phyloP scores from a whole-genome alignment of 148 eudicot species.

The Fagopyrum homotropicum region DNA sequence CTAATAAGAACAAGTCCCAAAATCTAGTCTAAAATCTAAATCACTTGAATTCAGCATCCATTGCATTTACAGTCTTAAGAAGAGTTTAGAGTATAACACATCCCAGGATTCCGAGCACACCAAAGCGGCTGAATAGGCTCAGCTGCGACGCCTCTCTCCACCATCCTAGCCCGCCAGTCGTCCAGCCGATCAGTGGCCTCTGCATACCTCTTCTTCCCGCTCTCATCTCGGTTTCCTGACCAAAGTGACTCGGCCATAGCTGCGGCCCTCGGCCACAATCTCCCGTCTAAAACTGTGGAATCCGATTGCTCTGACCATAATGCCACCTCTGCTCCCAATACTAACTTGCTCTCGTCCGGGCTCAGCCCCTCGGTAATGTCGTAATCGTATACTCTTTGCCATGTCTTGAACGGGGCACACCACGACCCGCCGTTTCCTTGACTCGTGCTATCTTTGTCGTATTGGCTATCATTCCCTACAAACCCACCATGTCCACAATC shows the following conservation, averaged over 20 bases:
- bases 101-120: conserved; percentile 85
- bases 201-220: conserved; percentile 58
- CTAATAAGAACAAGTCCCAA: background rate
- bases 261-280: conserved; percentile 80
- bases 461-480: conserved; percentile 59
- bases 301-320: conserved; percentile 96
- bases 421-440: conserved; percentile 75
- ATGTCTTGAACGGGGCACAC: conserved; percentile 92
- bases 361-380: conserved; percentile 67
- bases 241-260: conserved; percentile 77
- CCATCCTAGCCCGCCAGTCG: conserved; percentile 87
- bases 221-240: conserved; percentile 68
- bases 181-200: conserved; percentile 77
- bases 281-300: conserved; percentile 56
- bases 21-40: too few species aligned
- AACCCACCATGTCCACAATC: conserved; percentile 94
- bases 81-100: conserved; percentile 63
- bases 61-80: background rate
- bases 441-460: conserved; percentile 44
- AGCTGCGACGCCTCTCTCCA: conserved; percentile 62
- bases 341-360: conserved; percentile 48
- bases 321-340: conserved; percentile 88
- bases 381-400: conserved; percentile 81
- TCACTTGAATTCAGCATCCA: background rate
- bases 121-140: conserved; percentile 95